A percentile compares a stretch with the other conserved stretches of the same genome.
phyloP scores from a whole-genome alignment of 169 alveolate genomes.

The Plasmodium inui region DNA sequence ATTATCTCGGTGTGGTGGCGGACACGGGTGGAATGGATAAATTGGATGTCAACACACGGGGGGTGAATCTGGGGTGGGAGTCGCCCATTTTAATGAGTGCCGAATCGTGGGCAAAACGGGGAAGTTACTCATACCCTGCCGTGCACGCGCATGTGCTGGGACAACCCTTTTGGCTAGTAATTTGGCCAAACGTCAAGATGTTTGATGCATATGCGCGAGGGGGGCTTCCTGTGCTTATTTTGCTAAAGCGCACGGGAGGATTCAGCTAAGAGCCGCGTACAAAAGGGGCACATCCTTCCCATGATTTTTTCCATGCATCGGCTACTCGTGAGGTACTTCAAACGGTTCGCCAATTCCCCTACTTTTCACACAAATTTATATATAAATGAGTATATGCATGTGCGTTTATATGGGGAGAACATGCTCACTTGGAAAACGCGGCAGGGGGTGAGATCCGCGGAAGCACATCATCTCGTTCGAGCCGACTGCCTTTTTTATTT shows the following conservation, averaged over 20 bases:
- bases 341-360: background rate
- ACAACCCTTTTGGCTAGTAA: background rate
- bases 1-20: background rate
- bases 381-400: background rate
- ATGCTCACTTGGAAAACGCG: background rate
- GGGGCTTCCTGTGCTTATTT: background rate
- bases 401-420: background rate
- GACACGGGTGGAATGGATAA: background rate
- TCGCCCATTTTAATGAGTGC: background rate
- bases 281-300: background rate
- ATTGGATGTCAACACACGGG: background rate
- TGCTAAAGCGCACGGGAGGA: background rate
- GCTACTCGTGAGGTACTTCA: background rate
- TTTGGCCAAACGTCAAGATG: background rate
- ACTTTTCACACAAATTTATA: background rate
- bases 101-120: background rate
- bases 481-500: background rate
- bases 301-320: background rate
- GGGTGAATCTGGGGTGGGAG: background rate
- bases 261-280: background rate
- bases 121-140: background rate
- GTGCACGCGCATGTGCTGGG: background rate
- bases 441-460: background rate
- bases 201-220: background rate
- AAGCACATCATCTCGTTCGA: background rate